Base-by-base conservation (phyloP, 257 asterid species). In the Fraxinus americana region DNA sequence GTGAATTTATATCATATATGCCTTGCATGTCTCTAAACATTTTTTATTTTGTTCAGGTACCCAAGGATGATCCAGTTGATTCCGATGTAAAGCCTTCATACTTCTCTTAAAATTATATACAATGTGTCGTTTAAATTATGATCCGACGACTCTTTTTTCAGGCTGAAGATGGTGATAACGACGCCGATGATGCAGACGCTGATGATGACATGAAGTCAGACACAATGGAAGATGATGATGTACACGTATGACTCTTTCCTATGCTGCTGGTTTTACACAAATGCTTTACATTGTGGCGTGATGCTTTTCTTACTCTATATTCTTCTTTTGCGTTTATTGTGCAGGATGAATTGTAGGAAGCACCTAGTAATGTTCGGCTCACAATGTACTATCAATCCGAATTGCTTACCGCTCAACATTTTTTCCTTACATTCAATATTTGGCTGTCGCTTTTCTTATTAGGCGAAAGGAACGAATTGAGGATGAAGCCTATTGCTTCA, bases 271-370 rank as follows among this genome's bases (percentile, higher is more conserved):
- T 54, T 25, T 43, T 5, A 0, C 39, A 14, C 36, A 9, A 78
- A 54, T 45, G 71, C n/a, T 16, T 32, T 61, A 1, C 32, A 7
- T 12, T 67, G 38, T 14, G n/a, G 66, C 48, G 7, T 5, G 52
- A 17, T 38, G 7, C 19, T 3, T 0, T 39, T 75, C 75, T 76
- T 48, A 50, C 7, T 5, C 41, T 17, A 17, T 39, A 68, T 27
- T 41, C 48, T 45, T 52, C 23, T 27, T 74, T 38, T 23, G 23
- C 6, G 0, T 1, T 29, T 41, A n/a, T 77, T 74, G 27, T 83
- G 86, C 96, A 93, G 97, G 98, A 94, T 76, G 98, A 94, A 78
- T 90, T 92, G 50, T 92, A 82, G 87, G 88, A 76, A 79, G 73
- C 12, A 39, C 27, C 65, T 72, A 71, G 75, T 63, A 36, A 66